phyloP scores from a whole-genome alignment of 805 yeast species.

The Saccharomycopsis sp. region DNA sequence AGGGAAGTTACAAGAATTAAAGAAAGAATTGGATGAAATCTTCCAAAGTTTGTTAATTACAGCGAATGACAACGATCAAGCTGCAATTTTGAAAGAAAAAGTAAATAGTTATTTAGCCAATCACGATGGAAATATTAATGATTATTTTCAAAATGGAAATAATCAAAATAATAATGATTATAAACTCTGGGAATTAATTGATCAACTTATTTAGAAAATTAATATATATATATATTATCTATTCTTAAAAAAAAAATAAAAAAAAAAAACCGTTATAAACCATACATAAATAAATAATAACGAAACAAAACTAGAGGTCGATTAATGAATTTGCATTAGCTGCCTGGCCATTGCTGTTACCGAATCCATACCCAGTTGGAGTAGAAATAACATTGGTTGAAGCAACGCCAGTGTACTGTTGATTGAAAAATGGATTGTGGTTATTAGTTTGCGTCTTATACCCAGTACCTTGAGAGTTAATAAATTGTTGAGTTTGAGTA shows the following conservation, averaged over 20 bases:
- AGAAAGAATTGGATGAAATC: constrained; percentile 2
- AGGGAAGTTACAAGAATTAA: constrained; percentile 2
- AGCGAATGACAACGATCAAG: not conserved
- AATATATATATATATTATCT: too few relatives aligned
- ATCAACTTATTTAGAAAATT: not conserved
- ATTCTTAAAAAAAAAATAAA: too few relatives aligned
- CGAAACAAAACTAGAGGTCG: constrained; percentile 14
- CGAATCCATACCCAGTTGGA: constrained; percentile 92
- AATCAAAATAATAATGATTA: not conserved
- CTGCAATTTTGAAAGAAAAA: not conserved
- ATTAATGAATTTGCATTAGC: constrained; percentile 17
- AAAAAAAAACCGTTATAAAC: not conserved
- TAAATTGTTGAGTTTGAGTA: constrained; percentile 71
- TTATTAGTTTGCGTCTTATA: constrained; percentile 38
- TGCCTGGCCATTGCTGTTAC: constrained; percentile 46
- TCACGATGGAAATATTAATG: not conserved
- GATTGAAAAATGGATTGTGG: constrained; percentile 40
- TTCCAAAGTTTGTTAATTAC: not conserved
- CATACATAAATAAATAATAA: constrained; percentile 1
- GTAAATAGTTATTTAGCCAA: not conserved
- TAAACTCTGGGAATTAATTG: not conserved
- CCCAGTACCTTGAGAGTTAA: constrained; percentile 88
- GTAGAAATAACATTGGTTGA: constrained; percentile 63
- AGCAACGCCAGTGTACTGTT: constrained; percentile 70
- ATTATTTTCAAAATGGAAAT: too few relatives aligned